A percentile compares a stretch with the other conserved stretches of the same genome.
These are phyloP conservation scores for Fusarium sarcochroum DNA, from an alignment of 2,329 filamentous ascomycete species.

Conservation along the genomic window DNA sequence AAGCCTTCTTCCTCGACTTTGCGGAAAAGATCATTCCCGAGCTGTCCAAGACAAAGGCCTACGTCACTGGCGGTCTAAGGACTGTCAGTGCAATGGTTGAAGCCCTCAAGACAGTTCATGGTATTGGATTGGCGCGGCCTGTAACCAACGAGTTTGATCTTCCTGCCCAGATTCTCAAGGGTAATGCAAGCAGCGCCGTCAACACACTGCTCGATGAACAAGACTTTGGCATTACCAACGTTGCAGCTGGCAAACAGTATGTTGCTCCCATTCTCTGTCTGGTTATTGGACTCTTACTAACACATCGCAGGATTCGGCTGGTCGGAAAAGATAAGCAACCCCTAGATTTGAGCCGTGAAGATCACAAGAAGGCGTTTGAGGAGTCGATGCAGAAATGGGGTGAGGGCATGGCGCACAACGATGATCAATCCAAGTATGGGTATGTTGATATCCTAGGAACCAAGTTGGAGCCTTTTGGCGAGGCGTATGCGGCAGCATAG, in stretches of 20 bases:
- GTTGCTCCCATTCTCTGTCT: not conserved
- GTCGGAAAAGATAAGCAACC: conserved; percentile 62
- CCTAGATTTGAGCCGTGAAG: conserved; percentile 68
- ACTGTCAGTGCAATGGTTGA: conserved; percentile 69
- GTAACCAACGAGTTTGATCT: conserved; percentile 45
- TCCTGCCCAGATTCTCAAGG: conserved; percentile 45
- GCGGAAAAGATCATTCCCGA: conserved; percentile 65
- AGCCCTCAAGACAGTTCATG: conserved; percentile 70
- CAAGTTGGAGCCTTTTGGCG: conserved; percentile 53
- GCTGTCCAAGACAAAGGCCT: conserved; percentile 66
- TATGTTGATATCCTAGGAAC: conserved; percentile 51
- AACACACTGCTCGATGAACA: conserved; percentile 62
- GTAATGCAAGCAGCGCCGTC: conserved; percentile 61
- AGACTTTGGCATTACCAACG: conserved; percentile 60
- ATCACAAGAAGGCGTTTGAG: conserved; percentile 50
- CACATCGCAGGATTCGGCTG: conserved; percentile 47
- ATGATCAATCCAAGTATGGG: conserved; percentile 51
- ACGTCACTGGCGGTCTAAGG: conserved; percentile 71
- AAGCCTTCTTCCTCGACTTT: conserved; percentile 74
- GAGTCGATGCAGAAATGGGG: conserved; percentile 50
- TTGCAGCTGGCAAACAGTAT: conserved; percentile 53
- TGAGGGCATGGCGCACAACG: conserved; percentile 50
- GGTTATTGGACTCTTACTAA: not conserved
- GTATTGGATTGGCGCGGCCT: conserved; percentile 67
- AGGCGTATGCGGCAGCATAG: conserved; percentile 37